Percentiles rank a stretch among this genome's conserved stretches.
Conservation (phyloP, 2,329 filamentous ascomycete species). For the Paraconiothyrium brasiliense region DNA sequence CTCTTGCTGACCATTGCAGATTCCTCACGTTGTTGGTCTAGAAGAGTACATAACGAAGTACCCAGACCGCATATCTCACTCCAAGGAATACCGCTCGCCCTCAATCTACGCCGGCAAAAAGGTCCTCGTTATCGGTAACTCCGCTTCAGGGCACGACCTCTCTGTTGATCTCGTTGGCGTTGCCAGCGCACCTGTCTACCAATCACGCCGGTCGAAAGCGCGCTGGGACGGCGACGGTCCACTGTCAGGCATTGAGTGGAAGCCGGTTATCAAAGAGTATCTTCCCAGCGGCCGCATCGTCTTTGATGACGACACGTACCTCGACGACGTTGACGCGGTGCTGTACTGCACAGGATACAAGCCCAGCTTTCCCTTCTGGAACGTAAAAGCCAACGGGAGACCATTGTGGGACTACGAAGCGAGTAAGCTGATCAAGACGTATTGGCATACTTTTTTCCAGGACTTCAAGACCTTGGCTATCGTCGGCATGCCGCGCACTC, state of each 20-base stretch:
- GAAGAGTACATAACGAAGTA: slow-evolving; percentile 66
- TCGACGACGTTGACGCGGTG: slow-evolving; percentile 37
- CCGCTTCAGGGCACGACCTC: slow-evolving; percentile 45
- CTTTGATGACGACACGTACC: slow-evolving; percentile 36
- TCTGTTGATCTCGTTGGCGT: slow-evolving; percentile 38
- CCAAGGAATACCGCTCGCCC: slow-evolving; percentile 46
- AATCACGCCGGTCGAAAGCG: slow-evolving; percentile 61
- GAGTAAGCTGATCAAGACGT: slow-evolving; percentile 57
- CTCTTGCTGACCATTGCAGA: slow-evolving; percentile 34
- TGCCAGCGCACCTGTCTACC: slow-evolving; percentile 57
- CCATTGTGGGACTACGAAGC: slow-evolving; percentile 61
- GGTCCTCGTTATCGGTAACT: slow-evolving; percentile 43
- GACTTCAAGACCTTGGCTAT: slow-evolving; percentile 59
- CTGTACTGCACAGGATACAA: slow-evolving; percentile 49
- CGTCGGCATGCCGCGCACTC: slow-evolving; percentile 61
- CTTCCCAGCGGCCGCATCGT: slow-evolving; percentile 28
- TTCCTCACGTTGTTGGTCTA: slow-evolving; percentile 59
- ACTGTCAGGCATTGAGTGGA: slow-evolving; percentile 62
- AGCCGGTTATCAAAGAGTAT: slow-evolving; percentile 60
- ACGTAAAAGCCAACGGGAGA: slow-evolving; percentile 54
- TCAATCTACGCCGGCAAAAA: slow-evolving; percentile 23
- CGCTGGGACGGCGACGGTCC: slow-evolving; percentile 63
- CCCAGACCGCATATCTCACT: slow-evolving; percentile 55
- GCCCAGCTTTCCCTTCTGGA: slow-evolving; percentile 62
- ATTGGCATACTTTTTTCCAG: slow-evolving; percentile 47